phyloP scores from a whole-genome alignment of 805 yeast species.

The Kodamaea sagamina region DNA sequence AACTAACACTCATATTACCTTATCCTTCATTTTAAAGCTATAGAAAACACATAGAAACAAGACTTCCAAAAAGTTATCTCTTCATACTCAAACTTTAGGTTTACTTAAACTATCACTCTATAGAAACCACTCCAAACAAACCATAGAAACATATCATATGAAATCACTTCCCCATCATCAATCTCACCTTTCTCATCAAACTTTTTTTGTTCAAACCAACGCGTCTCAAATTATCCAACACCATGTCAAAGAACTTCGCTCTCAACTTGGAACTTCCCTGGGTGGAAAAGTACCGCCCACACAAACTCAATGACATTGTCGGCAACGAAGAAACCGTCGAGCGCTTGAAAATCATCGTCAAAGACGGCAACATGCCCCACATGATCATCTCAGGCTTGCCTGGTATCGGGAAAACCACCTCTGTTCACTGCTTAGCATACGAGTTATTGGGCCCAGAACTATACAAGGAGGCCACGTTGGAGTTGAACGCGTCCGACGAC shows the following conservation, averaged over 20 bases:
- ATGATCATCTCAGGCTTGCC: constrained; percentile 94
- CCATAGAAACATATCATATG: too few relatives aligned
- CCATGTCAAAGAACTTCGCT: constrained; percentile 14
- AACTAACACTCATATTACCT: too few relatives aligned
- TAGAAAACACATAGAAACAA: too few relatives aligned
- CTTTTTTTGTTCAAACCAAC: constrained; percentile 1
- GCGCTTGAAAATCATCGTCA: constrained; percentile 77
- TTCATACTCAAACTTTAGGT: too few relatives aligned
- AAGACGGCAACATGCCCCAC: constrained; percentile 96
- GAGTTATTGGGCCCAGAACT: constrained; percentile 71
- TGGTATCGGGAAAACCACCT: constrained; percentile 96
- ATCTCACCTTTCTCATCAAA: not conserved
- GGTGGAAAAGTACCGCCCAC: constrained; percentile 96
- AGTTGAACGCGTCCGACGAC: constrained; percentile 94
- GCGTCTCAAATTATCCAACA: constrained; percentile 3
- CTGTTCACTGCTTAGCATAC: constrained; percentile 84
- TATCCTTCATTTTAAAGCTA: too few relatives aligned
- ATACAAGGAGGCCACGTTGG: constrained; percentile 81
- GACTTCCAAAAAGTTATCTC: too few relatives aligned
- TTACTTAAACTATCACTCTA: too few relatives aligned
- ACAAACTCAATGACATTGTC: constrained; percentile 75
- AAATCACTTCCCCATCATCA: too few relatives aligned
- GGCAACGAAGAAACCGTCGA: constrained; percentile 92
- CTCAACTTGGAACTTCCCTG: constrained; percentile 42
- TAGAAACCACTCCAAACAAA: too few relatives aligned